Evolutionary conservation across 257 asterid species (phyloP), one percentile per base, ranked within the genome.

Genomic region (Jacaranda copaia): DNA sequence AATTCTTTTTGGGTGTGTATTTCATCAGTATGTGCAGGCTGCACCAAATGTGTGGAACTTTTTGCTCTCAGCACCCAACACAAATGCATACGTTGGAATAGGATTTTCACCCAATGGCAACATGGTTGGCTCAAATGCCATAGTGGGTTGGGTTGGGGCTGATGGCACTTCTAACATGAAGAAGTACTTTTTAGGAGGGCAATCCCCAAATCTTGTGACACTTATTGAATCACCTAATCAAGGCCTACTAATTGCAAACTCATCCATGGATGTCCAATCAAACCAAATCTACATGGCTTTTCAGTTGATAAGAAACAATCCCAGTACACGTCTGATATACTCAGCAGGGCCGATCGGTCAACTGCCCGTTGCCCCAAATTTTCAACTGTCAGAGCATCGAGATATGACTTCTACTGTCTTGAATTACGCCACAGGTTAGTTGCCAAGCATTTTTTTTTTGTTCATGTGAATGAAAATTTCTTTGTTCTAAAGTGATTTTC

Each of bases 81-180:
- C 84, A 12, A 87, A 88, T 63, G 82, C 86, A 13, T 93, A 89
- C 73, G 15, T 91, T 0, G 97, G 77, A 5, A 89, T 93, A 56
- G 98, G 96, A 4, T 93, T 93, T 67, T 93, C 98, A 20, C 83
- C 91, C 2, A 43, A 81, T 8, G 98, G 98, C 2, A n/a, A 71
- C 16, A 93, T 93, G 98, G 85, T 89, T 5, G 96, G 97, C 13
- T 93, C 98, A 0, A 87, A 82, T 18, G 98, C 97, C 16, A 4
- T 93, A 18, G 97, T 87, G 2, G 97, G 94, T 0, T 92, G 98
- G 98, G 83, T 81, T 0, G 77, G 70, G 19, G 6, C 85, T 1
- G 78, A 72, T 4, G 85, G 82, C 3, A 62, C 73, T 6, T 40
- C 85, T 0, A 11, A 8, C 3, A 80, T 89, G 74, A 79, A 76